Evolutionary conservation across 441 rosid species (phyloP).

Genomic region (Eruca vesicaria): DNA sequence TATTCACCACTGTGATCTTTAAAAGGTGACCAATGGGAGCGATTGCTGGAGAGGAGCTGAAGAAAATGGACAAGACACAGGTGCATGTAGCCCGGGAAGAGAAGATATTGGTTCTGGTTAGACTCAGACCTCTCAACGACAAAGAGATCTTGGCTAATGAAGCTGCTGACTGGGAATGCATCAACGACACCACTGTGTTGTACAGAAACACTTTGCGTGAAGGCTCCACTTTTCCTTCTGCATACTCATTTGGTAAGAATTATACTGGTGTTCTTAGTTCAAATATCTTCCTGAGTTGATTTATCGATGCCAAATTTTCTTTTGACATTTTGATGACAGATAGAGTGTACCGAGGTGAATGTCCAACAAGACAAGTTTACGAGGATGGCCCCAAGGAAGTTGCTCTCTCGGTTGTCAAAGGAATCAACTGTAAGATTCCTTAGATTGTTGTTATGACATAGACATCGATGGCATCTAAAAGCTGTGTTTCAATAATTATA

Average conservation of each 20-base stretch:
- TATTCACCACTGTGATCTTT: slow-evolving; percentile 31
- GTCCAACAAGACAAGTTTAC: slow-evolving; percentile 71
- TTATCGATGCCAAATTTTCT: slow-evolving; percentile 3
- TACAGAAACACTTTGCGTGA: slow-evolving; percentile 91
- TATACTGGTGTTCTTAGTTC: neutral
- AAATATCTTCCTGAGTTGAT: slow-evolving; percentile 10
- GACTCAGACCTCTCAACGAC: slow-evolving; percentile 90
- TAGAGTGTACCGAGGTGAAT: slow-evolving; percentile 82
- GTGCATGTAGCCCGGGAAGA: slow-evolving; percentile 55
- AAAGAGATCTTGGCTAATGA: slow-evolving; percentile 77
- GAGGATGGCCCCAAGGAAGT: slow-evolving; percentile 84
- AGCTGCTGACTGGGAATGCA: slow-evolving; percentile 94
- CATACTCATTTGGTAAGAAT: slow-evolving; percentile 82
- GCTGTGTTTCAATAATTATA: neutral
- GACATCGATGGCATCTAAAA: neutral
- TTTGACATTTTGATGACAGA: slow-evolving; percentile 43
- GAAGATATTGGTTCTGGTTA: slow-evolving; percentile 85
- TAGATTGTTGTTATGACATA: neutral
- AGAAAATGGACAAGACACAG: slow-evolving; percentile 66
- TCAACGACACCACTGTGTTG: slow-evolving; percentile 74
- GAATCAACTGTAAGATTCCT: slow-evolving; percentile 75
- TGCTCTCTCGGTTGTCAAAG: slow-evolving; percentile 87
- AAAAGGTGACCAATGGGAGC: slow-evolving; percentile 60
- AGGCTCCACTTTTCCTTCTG: slow-evolving; percentile 89
- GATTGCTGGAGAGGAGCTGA: slow-evolving; percentile 68